Evolutionary conservation across 2,329 filamentous ascomycete species (phyloP), one percentile per base, ranked within the genome.

Genomic region (Aspergillus sp.): DNA sequence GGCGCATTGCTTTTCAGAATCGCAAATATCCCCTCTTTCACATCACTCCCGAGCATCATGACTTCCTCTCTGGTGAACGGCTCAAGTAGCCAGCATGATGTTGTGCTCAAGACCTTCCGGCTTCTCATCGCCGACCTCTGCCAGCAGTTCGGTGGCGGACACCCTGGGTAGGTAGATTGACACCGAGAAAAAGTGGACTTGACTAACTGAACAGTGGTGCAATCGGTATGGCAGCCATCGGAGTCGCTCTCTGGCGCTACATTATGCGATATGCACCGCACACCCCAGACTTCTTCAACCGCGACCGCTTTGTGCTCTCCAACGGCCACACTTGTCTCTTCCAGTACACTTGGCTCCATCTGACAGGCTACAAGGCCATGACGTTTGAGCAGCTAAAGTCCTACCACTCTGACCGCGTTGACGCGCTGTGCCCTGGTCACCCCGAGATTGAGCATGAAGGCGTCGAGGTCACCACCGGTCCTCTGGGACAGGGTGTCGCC

Each of bases 101-200:
- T 82, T 18, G 83, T 87, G 2, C 71, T 89, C 50, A 81, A 80
- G 63, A 83, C 82, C 5, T 88, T 88, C 66, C 78, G 87, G 54
- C 75, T 83, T 49, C 73, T 89, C 30, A 86, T 89, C 57, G 85
- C 87, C 44, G 87, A 90, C 67, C 73, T 90, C 3, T 89, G 86
- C 65, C 81, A 89, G 68, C 86, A 89, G 62, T 90, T 88, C 71
- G 84, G 84, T 60, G 86, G 86, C 36, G 87, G 87, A 0, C 87
- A 89, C 66, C 87, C 86, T 17, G 87, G 86, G 83, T 86, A 76
- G 34, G 47, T 17, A 41, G 44, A 17, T 6, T 58, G 26, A 56
- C 22, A 42, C 5, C 7, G 5, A 24, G 17, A 13, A 22, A 2
- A 42, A 48, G 11, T 15, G 18, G 34, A 17, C 17, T 38, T 38